A percentile compares a stretch with the other conserved stretches of the same genome.
These are phyloP conservation scores for Cudoniella acicularis DNA, from an alignment of 495 filamentous ascomycete species.

Conservation along the genomic window DNA sequence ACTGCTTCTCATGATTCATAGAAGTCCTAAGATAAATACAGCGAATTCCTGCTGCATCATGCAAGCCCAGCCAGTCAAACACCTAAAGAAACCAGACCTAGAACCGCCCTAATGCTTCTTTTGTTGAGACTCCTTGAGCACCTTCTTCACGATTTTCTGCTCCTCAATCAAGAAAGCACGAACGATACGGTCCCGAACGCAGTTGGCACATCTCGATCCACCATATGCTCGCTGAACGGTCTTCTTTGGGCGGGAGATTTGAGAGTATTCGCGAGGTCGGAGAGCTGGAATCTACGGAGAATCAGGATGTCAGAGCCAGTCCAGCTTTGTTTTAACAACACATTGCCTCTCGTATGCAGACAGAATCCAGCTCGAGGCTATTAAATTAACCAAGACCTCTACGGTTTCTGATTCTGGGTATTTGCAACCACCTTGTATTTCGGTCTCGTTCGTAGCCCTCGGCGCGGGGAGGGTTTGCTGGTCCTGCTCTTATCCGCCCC, in stretches of 20 bases:
- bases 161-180: conserved; percentile 99
- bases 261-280: conserved; percentile 93
- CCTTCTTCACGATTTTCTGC: conserved; percentile 99
- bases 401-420: too few relatives aligned
- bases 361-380: neutral
- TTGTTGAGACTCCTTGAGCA: conserved; percentile 88
- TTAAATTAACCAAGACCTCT: too few relatives aligned
- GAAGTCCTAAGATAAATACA: conserved; percentile 25
- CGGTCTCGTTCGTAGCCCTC: too few relatives aligned
- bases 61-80: conserved; percentile 25
- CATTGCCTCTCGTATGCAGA: neutral
- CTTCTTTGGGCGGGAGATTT: conserved; percentile 97
- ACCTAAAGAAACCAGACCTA: conserved; percentile 23
- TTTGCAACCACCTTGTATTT: too few relatives aligned
- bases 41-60: conserved; percentile 26
- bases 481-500: too few relatives aligned
- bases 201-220: conserved; percentile 96
- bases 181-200: conserved; percentile 94
- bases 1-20: conserved; percentile 20
- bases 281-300: conserved; percentile 81
- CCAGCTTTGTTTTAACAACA: neutral
- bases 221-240: conserved; percentile 97
- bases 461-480: too few relatives aligned
- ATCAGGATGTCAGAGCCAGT: conserved; percentile 13
- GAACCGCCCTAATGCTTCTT: conserved; percentile 53